A percentile compares a stretch with the other conserved stretches of the same genome.
Evolutionary conservation across 2,329 filamentous ascomycete genomes (phyloP).

Genomic region (Paraphoma sp.): DNA sequence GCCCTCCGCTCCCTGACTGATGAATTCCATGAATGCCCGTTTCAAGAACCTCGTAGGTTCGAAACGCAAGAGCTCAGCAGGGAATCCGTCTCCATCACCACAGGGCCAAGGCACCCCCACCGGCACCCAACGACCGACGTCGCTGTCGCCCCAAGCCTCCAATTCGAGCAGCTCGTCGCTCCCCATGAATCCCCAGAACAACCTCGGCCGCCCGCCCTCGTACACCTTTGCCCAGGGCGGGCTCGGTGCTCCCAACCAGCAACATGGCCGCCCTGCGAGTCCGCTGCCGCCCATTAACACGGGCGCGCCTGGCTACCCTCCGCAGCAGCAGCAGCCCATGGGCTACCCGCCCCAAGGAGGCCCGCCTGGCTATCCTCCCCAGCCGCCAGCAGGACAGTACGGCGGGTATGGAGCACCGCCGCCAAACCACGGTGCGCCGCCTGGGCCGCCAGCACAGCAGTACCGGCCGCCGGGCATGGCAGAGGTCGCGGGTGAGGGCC

Average conservation of each 20-base stretch:
- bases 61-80: slow-evolving; percentile 73
- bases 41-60: slow-evolving; percentile 82
- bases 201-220: slow-evolving; percentile 67
- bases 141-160: slow-evolving; percentile 48
- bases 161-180: slow-evolving; percentile 48
- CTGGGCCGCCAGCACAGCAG: slow-evolving; percentile 41
- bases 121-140: slow-evolving; percentile 46
- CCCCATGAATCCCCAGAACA: slow-evolving; percentile 63
- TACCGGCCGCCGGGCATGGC: slow-evolving; percentile 43
- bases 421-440: slow-evolving; percentile 36
- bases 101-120: slow-evolving; percentile 46
- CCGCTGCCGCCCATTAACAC: slow-evolving; percentile 65
- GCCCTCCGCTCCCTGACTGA: slow-evolving; percentile 51
- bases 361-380: slow-evolving; percentile 50
- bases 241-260: slow-evolving; percentile 43
- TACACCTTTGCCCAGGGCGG: slow-evolving; percentile 62
- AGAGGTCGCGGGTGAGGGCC: slow-evolving; percentile 86
- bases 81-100: slow-evolving; percentile 50
- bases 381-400: slow-evolving; percentile 39
- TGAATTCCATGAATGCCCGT: slow-evolving; percentile 82
- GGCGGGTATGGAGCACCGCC: slow-evolving; percentile 38
- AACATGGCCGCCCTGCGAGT: slow-evolving; percentile 57
- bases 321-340: slow-evolving; percentile 45
- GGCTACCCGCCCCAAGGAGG: slow-evolving; percentile 51
- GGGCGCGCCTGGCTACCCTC: slow-evolving; percentile 53